Conservation (phyloP, 257 asterid genomes). For the Salvia rosmarinus region DNA sequence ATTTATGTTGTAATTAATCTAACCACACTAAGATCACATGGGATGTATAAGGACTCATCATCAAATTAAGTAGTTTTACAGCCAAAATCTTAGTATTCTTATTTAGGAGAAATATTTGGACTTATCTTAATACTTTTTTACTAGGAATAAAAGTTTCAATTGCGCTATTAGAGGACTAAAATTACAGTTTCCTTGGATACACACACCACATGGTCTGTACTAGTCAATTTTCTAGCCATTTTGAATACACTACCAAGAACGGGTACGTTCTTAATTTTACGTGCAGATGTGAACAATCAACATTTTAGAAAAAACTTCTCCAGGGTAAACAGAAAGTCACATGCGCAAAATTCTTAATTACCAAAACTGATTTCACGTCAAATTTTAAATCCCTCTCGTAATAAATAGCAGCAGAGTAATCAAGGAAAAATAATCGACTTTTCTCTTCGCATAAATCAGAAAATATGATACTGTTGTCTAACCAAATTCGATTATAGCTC, state of each 20-base stretch:
- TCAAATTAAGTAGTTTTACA: no score
- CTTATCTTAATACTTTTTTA: no score
- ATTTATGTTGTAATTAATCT: no score
- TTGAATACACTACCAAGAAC: neutral
- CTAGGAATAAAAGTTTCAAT: no score
- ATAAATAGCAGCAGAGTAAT: neutral
- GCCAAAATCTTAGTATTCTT: no score
- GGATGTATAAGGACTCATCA: no score
- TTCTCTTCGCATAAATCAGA: neutral
- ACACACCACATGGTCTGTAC: neutral
- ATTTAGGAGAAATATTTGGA: no score
- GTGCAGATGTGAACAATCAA: neutral
- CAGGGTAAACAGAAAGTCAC: no score
- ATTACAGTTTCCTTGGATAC: neutral
- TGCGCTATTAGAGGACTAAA: no score
- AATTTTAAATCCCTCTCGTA: neutral
- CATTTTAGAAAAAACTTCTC: neutral
- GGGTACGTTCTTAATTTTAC: neutral
- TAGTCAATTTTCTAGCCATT: neutral
- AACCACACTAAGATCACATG: no score
- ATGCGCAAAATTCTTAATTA: neutral
- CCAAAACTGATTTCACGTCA: neutral
- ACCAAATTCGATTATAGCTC: neutral
- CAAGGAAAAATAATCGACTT: neutral
- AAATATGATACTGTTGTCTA: neutral